Evolutionary conservation across 192 early-diverging fungal species (phyloP), one percentile per base, ranked within the genome.

Genomic region (Glomus cerebriforme): DNA sequence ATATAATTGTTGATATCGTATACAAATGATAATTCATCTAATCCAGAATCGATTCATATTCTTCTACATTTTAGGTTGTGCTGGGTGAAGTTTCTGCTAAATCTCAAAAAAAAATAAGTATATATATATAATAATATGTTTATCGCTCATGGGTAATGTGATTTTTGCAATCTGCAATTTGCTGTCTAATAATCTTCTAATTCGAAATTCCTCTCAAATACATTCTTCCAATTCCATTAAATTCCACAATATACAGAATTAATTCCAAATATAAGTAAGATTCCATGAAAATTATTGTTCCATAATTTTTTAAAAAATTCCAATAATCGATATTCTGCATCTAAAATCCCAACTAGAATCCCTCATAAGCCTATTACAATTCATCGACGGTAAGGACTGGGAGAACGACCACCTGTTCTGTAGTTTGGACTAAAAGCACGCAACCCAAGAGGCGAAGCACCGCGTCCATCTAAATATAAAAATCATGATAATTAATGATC

Each of bases 351-450:
- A 35, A 37, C 34, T 39, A 68, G 19, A 10, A 32, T 32, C 12
- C 32, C n/a, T 13, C 64, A 43, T 2, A 66, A 66, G 31, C 27
- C 15, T 32, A 22, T 35, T 9, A 39, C 66, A 39, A 31, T 66
- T 77, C 24, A 77, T 66, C 75, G 75, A 67, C 75, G 75, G 24
- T 77, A 77, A 47, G 77, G 77, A 54, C 77, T 78, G 24, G 77
- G 47, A n/a, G 77, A 58, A n/a, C 65, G 77, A 7, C 27, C 77
- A 54, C 77, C 77, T 32, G 65, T 37, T 69, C 77, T 78, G 24
- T 78, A 78, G 37, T 68, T 68, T 24, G 77, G 77, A n/a, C 77
- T 78, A 68, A 68, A 68, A 34, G 65, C 77, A 68, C 77, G 64
- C 29, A 78, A 24, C 9, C 43, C 31, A 39, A 60, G 24, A n/a